Evolutionary conservation across 306 rosid species (phyloP).

Genomic region (Malus sieversii): DNA sequence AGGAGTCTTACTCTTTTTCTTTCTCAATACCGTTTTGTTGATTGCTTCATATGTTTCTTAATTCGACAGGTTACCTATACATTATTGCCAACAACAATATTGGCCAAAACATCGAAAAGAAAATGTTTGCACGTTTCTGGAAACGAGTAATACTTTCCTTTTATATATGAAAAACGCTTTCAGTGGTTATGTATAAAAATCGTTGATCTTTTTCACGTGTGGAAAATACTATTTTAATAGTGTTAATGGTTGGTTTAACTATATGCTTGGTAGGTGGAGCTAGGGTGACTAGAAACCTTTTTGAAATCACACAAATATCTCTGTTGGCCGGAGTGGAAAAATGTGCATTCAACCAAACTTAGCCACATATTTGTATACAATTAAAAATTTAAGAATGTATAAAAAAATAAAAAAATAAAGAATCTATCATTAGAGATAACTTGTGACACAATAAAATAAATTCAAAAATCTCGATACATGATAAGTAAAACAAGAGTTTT

Average conservation of each 20-base stretch:
- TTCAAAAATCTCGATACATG: too few species aligned
- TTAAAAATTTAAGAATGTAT: too few species aligned
- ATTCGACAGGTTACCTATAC: neutral
- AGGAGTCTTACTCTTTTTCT: too few species aligned
- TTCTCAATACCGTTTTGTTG: too few species aligned
- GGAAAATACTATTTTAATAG: neutral
- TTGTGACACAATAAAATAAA: too few species aligned
- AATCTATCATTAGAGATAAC: neutral
- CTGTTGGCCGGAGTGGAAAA: neutral
- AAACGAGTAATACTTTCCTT: too few species aligned
- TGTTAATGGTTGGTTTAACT: neutral
- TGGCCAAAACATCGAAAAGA: too few species aligned
- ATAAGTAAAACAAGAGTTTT: neutral
- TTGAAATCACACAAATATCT: neutral
- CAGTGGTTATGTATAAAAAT: neutral
- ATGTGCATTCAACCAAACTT: neutral
- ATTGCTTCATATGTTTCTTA: too few species aligned
- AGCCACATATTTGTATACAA: neutral
- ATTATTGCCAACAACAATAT: neutral
- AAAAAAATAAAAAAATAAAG: neutral
- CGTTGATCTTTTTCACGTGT: neutral
- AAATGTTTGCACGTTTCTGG: too few species aligned
- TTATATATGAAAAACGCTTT: neutral
- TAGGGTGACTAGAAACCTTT: neutral
- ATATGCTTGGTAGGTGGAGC: neutral